A percentile compares a stretch with the other conserved stretches of the same genome.
Evolutionary conservation across 73 alveolate genomes (phyloP).

Genomic region (Paramecium pentaurelia): DNA sequence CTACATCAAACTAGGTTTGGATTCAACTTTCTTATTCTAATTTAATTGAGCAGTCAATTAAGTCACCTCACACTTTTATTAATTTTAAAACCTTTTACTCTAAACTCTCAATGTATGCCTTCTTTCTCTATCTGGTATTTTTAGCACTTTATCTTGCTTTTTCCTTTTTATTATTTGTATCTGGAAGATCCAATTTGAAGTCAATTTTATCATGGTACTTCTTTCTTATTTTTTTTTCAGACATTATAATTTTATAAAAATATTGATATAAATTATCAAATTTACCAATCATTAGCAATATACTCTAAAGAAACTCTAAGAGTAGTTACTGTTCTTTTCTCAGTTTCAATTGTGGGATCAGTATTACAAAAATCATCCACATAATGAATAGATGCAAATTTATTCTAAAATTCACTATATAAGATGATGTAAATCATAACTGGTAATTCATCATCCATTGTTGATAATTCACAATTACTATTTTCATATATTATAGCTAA

Average conservation of each 20-base stretch:
- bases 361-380: constrained; percentile 43
- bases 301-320: constrained; percentile 1
- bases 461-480: neutral
- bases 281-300: neutral
- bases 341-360: constrained; percentile 41
- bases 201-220: neutral
- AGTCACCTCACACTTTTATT: constrained; percentile 27
- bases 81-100: constrained; percentile 32
- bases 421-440: constrained; percentile 38
- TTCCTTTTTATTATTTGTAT: constrained; percentile 4
- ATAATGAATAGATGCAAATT: neutral
- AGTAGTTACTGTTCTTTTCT: constrained; percentile 16
- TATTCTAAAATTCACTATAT: neutral
- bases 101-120: constrained; percentile 19
- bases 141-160: constrained; percentile 15
- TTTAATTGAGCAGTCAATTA: neutral
- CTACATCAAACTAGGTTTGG: neutral
- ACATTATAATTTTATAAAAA: neutral
- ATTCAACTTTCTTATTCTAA: neutral
- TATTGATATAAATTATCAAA: neutral
- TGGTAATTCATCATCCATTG: constrained; percentile 48
- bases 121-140: constrained; percentile 7
- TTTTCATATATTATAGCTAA: neutral
- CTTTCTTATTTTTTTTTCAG: constrained; percentile 19
- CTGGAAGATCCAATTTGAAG: neutral